A percentile compares a stretch with the other conserved stretches of the same genome.
Conservation (phyloP, 2,329 filamentous ascomycete genomes). For the Thermochaetoides dissita region DNA sequence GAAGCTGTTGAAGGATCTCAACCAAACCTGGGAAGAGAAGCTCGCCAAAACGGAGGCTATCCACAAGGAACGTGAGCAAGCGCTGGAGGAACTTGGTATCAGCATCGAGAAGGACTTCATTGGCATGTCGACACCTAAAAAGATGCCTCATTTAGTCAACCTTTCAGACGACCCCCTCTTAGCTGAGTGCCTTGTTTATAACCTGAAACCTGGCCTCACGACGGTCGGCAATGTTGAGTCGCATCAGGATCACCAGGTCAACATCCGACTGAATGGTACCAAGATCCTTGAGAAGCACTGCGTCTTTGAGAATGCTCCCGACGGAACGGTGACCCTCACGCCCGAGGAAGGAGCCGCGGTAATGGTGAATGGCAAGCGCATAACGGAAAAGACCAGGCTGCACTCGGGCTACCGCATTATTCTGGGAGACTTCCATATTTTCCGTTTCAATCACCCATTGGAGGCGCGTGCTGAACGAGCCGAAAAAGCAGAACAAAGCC, state of each 20-base stretch:
- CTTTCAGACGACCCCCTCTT: slow-evolving; percentile 87
- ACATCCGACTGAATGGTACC: slow-evolving; percentile 86
- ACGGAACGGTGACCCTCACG: slow-evolving; percentile 83
- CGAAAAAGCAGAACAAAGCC: slow-evolving; percentile 61
- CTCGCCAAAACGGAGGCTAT: slow-evolving; percentile 89
- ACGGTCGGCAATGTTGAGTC: slow-evolving; percentile 90
- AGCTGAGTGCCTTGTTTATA: slow-evolving; percentile 93
- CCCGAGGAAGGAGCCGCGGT: slow-evolving; percentile 86
- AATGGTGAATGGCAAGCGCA: slow-evolving; percentile 92
- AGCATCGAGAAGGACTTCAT: slow-evolving; percentile 98
- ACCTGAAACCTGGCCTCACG: slow-evolving; percentile 87
- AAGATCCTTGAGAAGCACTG: slow-evolving; percentile 90
- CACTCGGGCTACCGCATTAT: slow-evolving; percentile 92
- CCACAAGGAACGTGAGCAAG: slow-evolving; percentile 90
- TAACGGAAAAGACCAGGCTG: slow-evolving; percentile 71
- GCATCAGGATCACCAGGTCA: slow-evolving; percentile 57
- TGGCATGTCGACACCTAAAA: slow-evolving; percentile 88
- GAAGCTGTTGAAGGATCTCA: slow-evolving; percentile 88
- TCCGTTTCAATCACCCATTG: slow-evolving; percentile 94
- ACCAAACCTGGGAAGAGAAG: slow-evolving; percentile 98
- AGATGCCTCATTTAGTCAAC: slow-evolving; percentile 98
- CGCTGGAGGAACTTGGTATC: slow-evolving; percentile 90
- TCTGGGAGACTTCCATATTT: slow-evolving; percentile 95
- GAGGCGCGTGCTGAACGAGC: slow-evolving; percentile 87
- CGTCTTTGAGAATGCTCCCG: slow-evolving; percentile 72